Conservation (phyloP, 2,329 filamentous ascomycete genomes). For the Helicocarpus griseus region DNA sequence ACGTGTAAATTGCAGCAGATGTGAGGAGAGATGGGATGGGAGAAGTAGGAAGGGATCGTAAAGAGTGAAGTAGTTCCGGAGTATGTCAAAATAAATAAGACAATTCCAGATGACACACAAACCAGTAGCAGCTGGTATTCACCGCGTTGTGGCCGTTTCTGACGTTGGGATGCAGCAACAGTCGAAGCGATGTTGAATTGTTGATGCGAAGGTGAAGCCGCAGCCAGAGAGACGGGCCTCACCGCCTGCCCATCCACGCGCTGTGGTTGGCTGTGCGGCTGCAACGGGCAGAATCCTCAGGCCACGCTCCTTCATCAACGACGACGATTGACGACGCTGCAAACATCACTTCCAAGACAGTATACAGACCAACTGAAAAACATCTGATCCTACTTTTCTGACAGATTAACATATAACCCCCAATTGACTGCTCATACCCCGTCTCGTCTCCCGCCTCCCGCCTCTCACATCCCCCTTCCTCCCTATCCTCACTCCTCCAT, state of each 20-base stretch:
- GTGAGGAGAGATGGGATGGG: not conserved
- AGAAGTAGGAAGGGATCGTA: not conserved
- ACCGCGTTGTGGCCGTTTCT: too few relatives aligned
- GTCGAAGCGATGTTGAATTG: not conserved
- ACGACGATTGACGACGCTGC: too few relatives aligned
- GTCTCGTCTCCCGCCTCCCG: conserved; percentile 7
- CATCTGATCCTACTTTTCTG: too few relatives aligned
- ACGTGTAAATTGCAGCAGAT: not conserved
- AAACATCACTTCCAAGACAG: too few relatives aligned
- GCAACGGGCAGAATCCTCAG: conserved; percentile 2
- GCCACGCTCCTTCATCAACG: not conserved
- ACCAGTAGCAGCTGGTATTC: too few relatives aligned
- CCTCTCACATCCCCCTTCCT: conserved; percentile 3
- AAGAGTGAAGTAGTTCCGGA: not conserved
- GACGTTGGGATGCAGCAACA: not conserved
- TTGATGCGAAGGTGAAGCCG: not conserved
- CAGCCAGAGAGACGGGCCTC: too few relatives aligned
- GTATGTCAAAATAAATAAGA: not conserved
- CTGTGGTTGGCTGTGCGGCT: not conserved
- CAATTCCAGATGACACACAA: not conserved
- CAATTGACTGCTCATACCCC: conserved; percentile 4
- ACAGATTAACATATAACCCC: too few relatives aligned
- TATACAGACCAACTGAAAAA: too few relatives aligned
- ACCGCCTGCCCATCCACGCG: not conserved
- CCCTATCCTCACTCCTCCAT: conserved; percentile 3